A percentile compares a stretch with the other conserved stretches of the same genome.
These are phyloP conservation scores for Metschnikowia lachancei DNA, from an alignment of 805 yeast genomes.

Conservation along the genomic window DNA sequence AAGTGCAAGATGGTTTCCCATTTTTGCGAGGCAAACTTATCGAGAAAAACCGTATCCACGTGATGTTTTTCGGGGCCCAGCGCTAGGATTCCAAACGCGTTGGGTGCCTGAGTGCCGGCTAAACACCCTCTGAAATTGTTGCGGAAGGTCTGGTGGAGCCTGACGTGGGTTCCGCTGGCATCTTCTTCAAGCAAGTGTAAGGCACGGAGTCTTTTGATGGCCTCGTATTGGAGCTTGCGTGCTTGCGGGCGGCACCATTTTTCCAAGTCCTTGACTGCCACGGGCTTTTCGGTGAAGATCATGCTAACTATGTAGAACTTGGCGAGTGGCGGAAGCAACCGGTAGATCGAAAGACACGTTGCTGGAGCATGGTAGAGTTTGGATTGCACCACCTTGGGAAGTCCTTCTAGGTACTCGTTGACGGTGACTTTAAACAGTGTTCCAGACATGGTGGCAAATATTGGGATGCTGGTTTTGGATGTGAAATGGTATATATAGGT, in stretches of 20 bases:
- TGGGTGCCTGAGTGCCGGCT: slow-evolving; percentile 67
- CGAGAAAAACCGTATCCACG: slow-evolving; percentile 66
- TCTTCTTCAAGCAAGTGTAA: slow-evolving; percentile 72
- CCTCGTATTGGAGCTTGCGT: slow-evolving; percentile 63
- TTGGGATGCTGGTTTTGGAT: no score
- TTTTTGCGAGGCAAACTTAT: slow-evolving; percentile 74
- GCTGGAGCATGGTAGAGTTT: slow-evolving; percentile 82
- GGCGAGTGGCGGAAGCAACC: slow-evolving; percentile 85
- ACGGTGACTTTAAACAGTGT: slow-evolving; percentile 63
- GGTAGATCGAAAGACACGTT: slow-evolving; percentile 88
- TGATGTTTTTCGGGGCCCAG: slow-evolving; percentile 50
- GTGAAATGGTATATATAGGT: no score
- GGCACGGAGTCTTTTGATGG: slow-evolving; percentile 70
- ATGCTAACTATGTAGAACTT: slow-evolving; percentile 84
- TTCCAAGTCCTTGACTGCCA: slow-evolving; percentile 64
- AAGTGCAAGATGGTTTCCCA: slow-evolving; percentile 96
- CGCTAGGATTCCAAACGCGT: slow-evolving; percentile 75
- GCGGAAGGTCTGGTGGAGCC: slow-evolving; percentile 71
- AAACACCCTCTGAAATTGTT: slow-evolving; percentile 75
- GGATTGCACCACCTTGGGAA: slow-evolving; percentile 82
- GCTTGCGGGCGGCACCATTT: slow-evolving; percentile 70
- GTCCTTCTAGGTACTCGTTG: slow-evolving; percentile 83
- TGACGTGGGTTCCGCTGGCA: slow-evolving; percentile 43
- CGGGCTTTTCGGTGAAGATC: slow-evolving; percentile 76
- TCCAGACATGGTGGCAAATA: no score